Evolutionary conservation across 148 eudicot genomes (phyloP), one percentile per base, ranked within the genome.

Genomic region (Vaccinium darrowii): DNA sequence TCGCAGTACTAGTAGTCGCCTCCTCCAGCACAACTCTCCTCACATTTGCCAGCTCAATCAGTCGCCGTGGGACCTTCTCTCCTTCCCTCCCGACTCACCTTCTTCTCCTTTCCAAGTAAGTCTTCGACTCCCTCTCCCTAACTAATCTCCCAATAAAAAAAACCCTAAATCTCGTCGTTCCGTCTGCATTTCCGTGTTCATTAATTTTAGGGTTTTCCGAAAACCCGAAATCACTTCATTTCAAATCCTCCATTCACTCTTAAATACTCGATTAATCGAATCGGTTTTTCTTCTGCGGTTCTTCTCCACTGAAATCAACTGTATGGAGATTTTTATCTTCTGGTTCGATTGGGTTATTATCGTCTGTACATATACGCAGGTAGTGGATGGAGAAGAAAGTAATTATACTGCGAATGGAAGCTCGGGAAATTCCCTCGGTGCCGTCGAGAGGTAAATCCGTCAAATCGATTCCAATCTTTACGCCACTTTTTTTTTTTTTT

Each of bases 31-130:
- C 10, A 51, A 43, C 27, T 52, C 67, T 33, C 84, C 23, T 13
- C 74, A 69, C 80, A 6, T 54, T 10, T 84, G 85, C 72, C 85
- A 62, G 85, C 91, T 91, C 23, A 91, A 91, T 77, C 92, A 88
- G 52, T 87, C 90, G 21, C 92, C 91, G 36, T 91, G 92, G 92
- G 92, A 91, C 84, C 84, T 85, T 4, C 78, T 87, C 10, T 67
- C 51, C 36, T 88, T 90, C 85, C 80, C 90, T 27, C 71, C 83
- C 19, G 79, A 83, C 52, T 54, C 82, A 23, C 78, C 89, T 19
- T 87, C 88, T 23, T 47, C 84, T 47, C 87, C 87, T 0, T 88
- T 58, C 82, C 83, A 73, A 77, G 89, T 83, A 21, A 6, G 65
- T 74, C 57, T 79, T 18, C 56, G 23, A 51, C 84, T 49, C 13